A percentile compares a stretch with the other conserved stretches of the same genome.
Evolutionary conservation across 2,329 filamentous ascomycete genomes (phyloP).

Genomic region (Pseudogymnoascus sp.): DNA sequence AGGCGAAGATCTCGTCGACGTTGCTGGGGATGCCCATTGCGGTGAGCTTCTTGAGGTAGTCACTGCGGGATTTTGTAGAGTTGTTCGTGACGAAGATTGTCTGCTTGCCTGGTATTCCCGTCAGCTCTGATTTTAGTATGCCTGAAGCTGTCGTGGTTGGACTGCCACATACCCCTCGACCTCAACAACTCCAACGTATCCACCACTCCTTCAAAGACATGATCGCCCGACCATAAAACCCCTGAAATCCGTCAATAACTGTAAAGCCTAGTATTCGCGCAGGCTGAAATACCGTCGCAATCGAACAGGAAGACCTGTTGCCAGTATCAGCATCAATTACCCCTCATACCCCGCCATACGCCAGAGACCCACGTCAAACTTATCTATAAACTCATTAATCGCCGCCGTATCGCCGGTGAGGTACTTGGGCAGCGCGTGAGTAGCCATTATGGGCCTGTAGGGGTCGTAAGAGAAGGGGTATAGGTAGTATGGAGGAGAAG

Average conservation of each 20-base stretch:
- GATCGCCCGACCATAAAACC: conserved; percentile 93
- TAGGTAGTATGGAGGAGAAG: neutral
- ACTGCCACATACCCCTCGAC: conserved; percentile 58
- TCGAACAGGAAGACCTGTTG: conserved; percentile 83
- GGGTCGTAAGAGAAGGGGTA: neutral
- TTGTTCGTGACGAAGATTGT: conserved; percentile 98
- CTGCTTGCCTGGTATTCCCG: conserved; percentile 61
- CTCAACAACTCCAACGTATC: conserved; percentile 81
- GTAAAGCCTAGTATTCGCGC: neutral
- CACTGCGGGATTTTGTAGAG: conserved; percentile 87
- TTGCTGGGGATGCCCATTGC: conserved; percentile 70
- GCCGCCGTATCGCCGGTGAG: conserved; percentile 72
- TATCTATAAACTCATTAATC: conserved; percentile 76
- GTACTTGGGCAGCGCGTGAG: conserved; percentile 41
- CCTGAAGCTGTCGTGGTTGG: neutral
- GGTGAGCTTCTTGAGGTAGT: conserved; percentile 89
- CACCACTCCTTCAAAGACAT: conserved; percentile 75
- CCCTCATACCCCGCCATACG: conserved; percentile 10
- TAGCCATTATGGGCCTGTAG: neutral
- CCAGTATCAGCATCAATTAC: conserved; percentile 20
- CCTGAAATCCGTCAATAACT: conserved; percentile 44
- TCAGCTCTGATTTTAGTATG: conserved; percentile 10
- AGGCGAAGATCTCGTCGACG: conserved; percentile 90
- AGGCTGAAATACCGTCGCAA: conserved; percentile 70
- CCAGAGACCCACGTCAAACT: conserved; percentile 71